Conservation (phyloP, 2,329 filamentous ascomycete species). For the Colletotrichum lini region DNA sequence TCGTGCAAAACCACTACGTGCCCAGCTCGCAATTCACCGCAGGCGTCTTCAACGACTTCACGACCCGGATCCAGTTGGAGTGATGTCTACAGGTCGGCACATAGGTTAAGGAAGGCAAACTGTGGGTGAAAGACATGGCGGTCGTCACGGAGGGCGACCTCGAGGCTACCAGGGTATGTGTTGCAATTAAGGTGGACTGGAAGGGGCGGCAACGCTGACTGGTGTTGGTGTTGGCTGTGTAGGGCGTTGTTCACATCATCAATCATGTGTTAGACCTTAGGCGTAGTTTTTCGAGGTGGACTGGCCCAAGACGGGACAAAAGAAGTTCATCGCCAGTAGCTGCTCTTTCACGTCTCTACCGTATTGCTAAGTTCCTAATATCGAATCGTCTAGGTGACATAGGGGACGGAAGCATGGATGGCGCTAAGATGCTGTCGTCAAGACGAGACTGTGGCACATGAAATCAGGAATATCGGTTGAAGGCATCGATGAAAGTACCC, state of each 20-base stretch:
- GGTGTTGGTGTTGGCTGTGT: too few relatives aligned
- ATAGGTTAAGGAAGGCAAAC: constrained; percentile 40
- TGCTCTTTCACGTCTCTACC: constrained; percentile 47
- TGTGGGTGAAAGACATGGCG: constrained; percentile 47
- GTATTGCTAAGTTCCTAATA: constrained; percentile 43
- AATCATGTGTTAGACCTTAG: constrained; percentile 47
- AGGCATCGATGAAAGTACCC: not conserved
- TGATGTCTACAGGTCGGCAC: constrained; percentile 47
- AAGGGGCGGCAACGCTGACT: not conserved
- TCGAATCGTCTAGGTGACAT: not conserved
- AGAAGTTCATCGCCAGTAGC: constrained; percentile 47
- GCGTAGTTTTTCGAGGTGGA: constrained; percentile 47
- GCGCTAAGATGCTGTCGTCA: not conserved
- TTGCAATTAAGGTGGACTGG: too few relatives aligned
- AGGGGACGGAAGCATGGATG: too few relatives aligned
- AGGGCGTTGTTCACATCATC: constrained; percentile 48
- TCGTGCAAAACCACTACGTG: constrained; percentile 47
- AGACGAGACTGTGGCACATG: not conserved
- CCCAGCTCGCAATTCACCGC: constrained; percentile 45
- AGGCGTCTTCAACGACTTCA: constrained; percentile 44
- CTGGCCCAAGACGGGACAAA: constrained; percentile 44
- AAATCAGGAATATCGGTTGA: too few relatives aligned
- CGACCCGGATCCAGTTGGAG: constrained; percentile 46
- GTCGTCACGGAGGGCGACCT: constrained; percentile 35
- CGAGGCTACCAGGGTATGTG: constrained; percentile 24